Base-by-base conservation (phyloP, 768 basidiomycete genomes). In the Zangia roseola region DNA sequence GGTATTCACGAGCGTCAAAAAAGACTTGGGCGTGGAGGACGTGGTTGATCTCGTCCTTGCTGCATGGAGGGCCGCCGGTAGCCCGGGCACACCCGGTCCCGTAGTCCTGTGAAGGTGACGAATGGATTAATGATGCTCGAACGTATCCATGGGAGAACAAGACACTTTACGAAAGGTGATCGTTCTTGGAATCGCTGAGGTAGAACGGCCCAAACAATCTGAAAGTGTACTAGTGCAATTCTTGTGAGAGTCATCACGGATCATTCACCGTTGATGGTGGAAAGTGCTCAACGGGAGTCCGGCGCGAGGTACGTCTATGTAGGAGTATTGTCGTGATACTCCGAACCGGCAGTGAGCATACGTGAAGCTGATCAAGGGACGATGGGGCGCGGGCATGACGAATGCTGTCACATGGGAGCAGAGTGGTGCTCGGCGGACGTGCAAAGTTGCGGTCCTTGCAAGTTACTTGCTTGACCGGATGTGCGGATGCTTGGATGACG, bases 61-160 rank as follows among this genome's bases (percentile, higher is more conserved):
- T 12, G 92, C 92, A n/a, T 97, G 94, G 95, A 81, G 79, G 65
- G 73, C 79, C 16, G 86, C 89, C 10, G 88, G 89, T 14, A 82
- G 82, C 56, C 89, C 89, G 2, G 88, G 88, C 5, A 76, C 65
- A 45, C 64, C 74, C 14, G 83, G 73, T 26, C 50, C 71, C 6
- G 62, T 70, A 2, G 50, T 34, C 55, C 38, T 49, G 56, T 62
- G 47, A 70, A 61, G 38, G 40, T 39, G 40, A 41, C 21, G 36
- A 36, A 34, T 19, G 34, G 42, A 26, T 16, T 16, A 31, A 16
- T 17, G 17, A 25, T 28, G 26, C n/a, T 24, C 17, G 31, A 28
- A 28, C 14, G 7, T 16, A 28, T 8, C 7, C 16, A 40, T n/a
- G 46, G 35, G 20, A 47, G 26, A 37, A 42, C 42, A 38, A 28